Percentiles rank a stretch among this genome's conserved stretches.
Evolutionary conservation across 257 asterid species (phyloP).

Genomic region (Solanum tarijense): DNA sequence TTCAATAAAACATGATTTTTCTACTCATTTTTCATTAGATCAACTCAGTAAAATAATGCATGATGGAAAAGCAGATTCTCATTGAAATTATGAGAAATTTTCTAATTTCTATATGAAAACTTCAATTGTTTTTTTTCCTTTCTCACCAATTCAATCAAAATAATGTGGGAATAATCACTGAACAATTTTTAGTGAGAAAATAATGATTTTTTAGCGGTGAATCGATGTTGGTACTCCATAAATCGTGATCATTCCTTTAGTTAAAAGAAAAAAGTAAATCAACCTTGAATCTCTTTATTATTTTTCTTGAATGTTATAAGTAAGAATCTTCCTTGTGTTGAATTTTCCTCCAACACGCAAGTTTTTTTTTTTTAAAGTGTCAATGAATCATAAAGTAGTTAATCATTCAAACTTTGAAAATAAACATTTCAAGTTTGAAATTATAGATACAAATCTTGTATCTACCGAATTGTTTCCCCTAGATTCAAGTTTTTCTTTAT

Average conservation of each 20-base stretch:
- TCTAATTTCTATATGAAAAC: background rate
- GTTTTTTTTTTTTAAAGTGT: background rate
- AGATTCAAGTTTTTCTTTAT: background rate
- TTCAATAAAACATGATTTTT: no score
- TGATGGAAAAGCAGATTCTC: background rate
- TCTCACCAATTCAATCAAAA: background rate
- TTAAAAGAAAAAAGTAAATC: background rate
- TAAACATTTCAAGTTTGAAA: no score
- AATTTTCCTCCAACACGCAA: background rate
- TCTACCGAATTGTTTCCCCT: background rate
- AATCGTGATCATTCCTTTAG: background rate
- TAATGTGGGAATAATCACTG: background rate
- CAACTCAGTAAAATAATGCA: background rate
- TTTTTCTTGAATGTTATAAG: background rate
- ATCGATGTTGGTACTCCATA: background rate
- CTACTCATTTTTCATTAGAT: no score
- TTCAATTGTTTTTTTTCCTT: background rate
- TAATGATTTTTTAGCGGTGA: background rate
- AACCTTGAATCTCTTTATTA: background rate
- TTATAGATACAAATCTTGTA: no score
- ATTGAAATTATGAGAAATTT: background rate
- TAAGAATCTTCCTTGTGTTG: background rate
- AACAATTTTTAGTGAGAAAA: background rate
- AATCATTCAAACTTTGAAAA: no score
- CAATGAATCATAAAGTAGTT: background rate